phyloP scores from a whole-genome alignment of 305 asterid genomes.

The Withania somnifera region DNA sequence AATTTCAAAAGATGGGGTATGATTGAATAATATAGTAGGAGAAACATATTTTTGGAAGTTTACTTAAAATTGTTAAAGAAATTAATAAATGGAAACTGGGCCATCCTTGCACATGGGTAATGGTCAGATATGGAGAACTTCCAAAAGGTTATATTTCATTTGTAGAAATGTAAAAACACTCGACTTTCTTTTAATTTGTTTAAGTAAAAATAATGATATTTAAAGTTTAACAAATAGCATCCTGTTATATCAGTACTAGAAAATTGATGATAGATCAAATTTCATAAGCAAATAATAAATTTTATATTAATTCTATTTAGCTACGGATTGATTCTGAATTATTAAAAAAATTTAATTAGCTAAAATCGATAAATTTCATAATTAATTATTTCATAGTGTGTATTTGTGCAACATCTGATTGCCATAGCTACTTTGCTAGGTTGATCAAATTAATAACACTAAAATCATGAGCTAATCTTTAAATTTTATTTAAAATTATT shows the following conservation, averaged over 20 bases:
- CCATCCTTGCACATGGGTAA: conserved; percentile 55
- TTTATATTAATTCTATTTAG: too few species aligned
- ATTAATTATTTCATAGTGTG: too few species aligned
- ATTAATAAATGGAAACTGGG: conserved; percentile 31
- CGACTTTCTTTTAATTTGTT: not conserved
- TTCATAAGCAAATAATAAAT: too few species aligned
- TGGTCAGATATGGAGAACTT: conserved; percentile 25
- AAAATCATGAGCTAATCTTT: too few species aligned
- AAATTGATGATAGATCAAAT: not conserved
- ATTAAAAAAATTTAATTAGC: too few species aligned
- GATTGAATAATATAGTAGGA: conserved; percentile 4
- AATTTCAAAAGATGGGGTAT: conserved; percentile 6
- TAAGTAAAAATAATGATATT: not conserved
- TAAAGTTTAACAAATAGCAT: conserved; percentile 16
- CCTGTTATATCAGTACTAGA: conserved; percentile 23
- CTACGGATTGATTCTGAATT: too few species aligned
- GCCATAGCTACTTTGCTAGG: not conserved
- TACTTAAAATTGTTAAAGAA: conserved; percentile 9
- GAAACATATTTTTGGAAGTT: conserved; percentile 24
- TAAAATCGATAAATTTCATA: too few species aligned
- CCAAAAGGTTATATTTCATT: not conserved
- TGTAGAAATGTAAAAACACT: not conserved
- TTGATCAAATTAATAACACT: too few species aligned
- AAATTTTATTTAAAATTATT: too few species aligned
- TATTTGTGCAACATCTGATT: too few species aligned